These are phyloP conservation scores for Cryptosporidium muris DNA, from an alignment of 169 alveolate species.

Conservation along the genomic window DNA sequence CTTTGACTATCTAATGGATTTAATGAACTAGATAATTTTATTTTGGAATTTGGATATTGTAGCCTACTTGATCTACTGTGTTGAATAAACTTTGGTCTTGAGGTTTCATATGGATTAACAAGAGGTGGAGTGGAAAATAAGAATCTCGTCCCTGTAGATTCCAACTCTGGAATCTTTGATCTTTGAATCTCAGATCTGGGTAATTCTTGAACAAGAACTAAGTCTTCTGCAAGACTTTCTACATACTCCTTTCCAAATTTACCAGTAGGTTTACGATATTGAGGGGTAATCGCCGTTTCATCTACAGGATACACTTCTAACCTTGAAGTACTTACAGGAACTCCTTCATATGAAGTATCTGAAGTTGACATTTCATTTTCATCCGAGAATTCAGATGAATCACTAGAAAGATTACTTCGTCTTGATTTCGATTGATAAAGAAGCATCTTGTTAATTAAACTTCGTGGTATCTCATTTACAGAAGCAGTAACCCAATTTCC, in stretches of 20 bases:
- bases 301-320: too few relatives aligned
- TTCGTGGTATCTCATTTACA: slow-evolving; percentile 19
- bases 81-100: not conserved
- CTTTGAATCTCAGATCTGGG: not conserved
- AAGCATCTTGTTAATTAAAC: slow-evolving; percentile 6
- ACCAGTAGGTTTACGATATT: not conserved
- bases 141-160: not conserved
- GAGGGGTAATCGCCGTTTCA: too few relatives aligned
- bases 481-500: slow-evolving; percentile 26
- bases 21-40: not conserved
- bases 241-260: not conserved
- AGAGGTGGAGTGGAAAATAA: not conserved
- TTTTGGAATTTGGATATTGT: not conserved
- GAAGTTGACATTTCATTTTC: too few relatives aligned
- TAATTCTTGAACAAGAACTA: not conserved
- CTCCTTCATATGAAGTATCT: too few relatives aligned
- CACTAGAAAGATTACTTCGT: too few relatives aligned
- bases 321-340: not conserved
- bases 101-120: not conserved
- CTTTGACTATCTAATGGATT: not conserved
- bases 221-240: not conserved
- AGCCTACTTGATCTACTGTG: not conserved
- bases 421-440: not conserved
- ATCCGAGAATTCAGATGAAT: too few relatives aligned
- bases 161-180: not conserved